Evolutionary conservation across 257 asterid genomes (phyloP), one percentile per base, ranked within the genome.

Genomic region (Capsicum baccatum): DNA sequence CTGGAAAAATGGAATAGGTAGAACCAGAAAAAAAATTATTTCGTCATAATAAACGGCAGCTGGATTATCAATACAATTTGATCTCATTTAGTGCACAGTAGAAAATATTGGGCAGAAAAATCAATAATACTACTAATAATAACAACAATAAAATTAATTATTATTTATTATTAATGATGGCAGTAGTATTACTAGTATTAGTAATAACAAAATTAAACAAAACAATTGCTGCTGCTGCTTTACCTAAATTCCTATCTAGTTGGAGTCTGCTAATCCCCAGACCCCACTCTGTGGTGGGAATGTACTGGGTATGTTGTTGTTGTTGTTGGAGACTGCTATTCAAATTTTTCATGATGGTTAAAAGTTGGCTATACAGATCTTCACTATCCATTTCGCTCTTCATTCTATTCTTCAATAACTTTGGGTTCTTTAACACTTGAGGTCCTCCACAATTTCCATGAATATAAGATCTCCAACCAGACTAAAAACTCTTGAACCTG

Each of bases 391-490:
- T 60, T 64, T 83, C 6, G 19, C 69, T 44, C 79, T 66, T 12
- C 83, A 52, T 9, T 2, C 15, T 6, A 35, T 56, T 42, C 8
- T 82, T 54, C 69, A 48, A 83, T 60, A 83, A 83, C 79, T 60
- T 74, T 57, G 47, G 52, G 83, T 73, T 44, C 68, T 74, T 66
- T 13, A 21, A 63, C 42, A 44, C 42, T 44, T n/a, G 37, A 17
- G 79, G 37, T 71, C 14, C 79, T 44, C 79, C 11, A 17, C 35
- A 70, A 70, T 16, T 4, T 70, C 35, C 33, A 16, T 15, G 4
- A 19, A 17, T 44, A 44, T 70, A 44, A 44, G 17, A 71, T 44
- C 57, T 71, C 37, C 14, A 44, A 17, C 55, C 9, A 42, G 54
- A 70, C 21, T 17, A 70, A 70, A 71, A n/a, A n/a, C 26, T 12